Percentiles rank a stretch among this genome's conserved stretches.
Conservation (phyloP, 2,329 filamentous ascomycete genomes). For the Biscogniauxia sp. region DNA sequence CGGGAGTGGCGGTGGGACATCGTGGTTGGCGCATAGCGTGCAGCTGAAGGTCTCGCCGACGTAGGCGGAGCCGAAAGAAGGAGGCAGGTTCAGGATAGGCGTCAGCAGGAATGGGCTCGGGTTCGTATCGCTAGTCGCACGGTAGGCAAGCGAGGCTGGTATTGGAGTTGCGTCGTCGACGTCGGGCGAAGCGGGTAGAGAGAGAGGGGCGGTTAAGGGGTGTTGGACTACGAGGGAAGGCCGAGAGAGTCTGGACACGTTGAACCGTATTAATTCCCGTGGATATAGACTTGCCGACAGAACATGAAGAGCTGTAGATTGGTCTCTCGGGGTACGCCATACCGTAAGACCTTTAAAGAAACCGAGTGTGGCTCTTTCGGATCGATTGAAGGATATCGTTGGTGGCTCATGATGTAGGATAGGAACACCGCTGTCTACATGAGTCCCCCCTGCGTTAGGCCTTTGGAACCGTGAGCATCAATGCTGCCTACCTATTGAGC, state of each 20-base stretch:
- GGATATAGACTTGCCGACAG: neutral
- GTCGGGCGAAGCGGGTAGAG: slow-evolving; percentile 28
- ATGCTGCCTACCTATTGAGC: neutral
- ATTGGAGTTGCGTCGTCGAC: slow-evolving; percentile 43
- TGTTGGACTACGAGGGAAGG: slow-evolving; percentile 73
- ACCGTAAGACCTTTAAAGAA: slow-evolving; percentile 74
- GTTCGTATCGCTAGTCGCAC: slow-evolving; percentile 42
- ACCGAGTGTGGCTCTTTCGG: slow-evolving; percentile 75
- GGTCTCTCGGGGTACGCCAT: slow-evolving; percentile 20
- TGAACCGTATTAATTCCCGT: slow-evolving; percentile 1
- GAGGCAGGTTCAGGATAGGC: slow-evolving; percentile 76
- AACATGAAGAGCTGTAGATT: neutral
- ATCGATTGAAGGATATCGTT: slow-evolving; percentile 56
- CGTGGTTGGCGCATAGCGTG: slow-evolving; percentile 94
- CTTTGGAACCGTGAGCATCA: neutral
- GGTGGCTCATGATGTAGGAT: slow-evolving; percentile 50
- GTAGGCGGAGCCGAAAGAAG: slow-evolving; percentile 90
- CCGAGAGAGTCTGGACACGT: slow-evolving; percentile 67
- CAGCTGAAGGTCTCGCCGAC: slow-evolving; percentile 95
- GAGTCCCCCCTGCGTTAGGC: neutral
- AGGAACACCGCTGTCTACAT: slow-evolving; percentile 1
- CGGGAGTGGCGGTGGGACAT: slow-evolving; percentile 42
- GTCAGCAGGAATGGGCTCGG: slow-evolving; percentile 57
- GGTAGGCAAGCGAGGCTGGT: slow-evolving; percentile 73
- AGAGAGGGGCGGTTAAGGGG: slow-evolving; percentile 51